Percentiles rank a stretch among this genome's conserved stretches.
Conservation (phyloP, 345 rosid genomes). For the Psidium guajava region DNA sequence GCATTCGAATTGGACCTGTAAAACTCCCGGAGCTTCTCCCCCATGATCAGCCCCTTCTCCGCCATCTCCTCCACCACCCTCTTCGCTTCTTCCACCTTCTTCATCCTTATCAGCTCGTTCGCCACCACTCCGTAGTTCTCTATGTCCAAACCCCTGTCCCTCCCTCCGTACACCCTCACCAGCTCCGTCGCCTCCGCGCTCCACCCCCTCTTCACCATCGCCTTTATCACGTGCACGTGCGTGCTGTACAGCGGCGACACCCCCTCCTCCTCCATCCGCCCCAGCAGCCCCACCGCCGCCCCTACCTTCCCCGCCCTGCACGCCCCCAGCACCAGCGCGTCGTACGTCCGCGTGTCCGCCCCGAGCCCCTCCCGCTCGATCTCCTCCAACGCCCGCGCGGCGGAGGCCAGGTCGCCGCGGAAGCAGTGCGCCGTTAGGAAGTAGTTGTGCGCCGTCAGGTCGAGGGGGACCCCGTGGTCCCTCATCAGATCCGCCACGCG, state of each 20-base stretch:
- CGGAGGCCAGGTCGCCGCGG: conserved; percentile 26
- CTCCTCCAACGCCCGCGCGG: conserved; percentile 29
- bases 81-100: conserved; percentile 31
- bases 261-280: conserved; percentile 56
- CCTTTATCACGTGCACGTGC: conserved; percentile 37
- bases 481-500: conserved; percentile 29
- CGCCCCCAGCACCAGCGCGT: conserved; percentile 67
- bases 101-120: conserved; percentile 22
- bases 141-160: conserved; percentile 30
- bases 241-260: conserved; percentile 35
- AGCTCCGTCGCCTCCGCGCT: conserved; percentile 38
- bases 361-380: conserved; percentile 36
- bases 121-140: conserved; percentile 51
- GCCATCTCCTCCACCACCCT: conserved; percentile 43
- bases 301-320: conserved; percentile 46
- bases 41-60: conserved; percentile 28
- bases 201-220: conserved; percentile 25
- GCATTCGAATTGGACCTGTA: not conserved
- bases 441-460: conserved; percentile 42
- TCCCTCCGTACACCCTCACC: conserved; percentile 34
- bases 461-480: conserved; percentile 18
- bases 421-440: conserved; percentile 34
- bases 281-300: conserved; percentile 42
- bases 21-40: conserved; percentile 15
- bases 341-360: conserved; percentile 45